Base-by-base conservation (phyloP, 495 filamentous ascomycete genomes). In the Filosporella fistucella region DNA sequence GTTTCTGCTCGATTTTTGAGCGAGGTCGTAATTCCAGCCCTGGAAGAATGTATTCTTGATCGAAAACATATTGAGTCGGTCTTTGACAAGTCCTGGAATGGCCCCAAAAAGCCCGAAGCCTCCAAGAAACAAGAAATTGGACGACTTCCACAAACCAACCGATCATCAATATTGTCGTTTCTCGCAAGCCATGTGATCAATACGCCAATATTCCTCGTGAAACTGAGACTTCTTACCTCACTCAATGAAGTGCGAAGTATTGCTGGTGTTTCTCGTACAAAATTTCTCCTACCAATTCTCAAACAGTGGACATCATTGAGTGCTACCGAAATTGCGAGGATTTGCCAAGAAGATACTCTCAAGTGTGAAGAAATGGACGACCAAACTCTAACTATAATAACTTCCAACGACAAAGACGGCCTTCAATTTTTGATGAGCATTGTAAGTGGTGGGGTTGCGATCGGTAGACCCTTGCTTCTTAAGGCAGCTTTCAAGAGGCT, bases 21-120 rank as follows among this genome's bases (percentile, higher is more conserved):
- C 14, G 76, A 74, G 16, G 67, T 84, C 20, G 62, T 96, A 25
- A 58, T 86, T 18, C 84, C 86, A 2, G 76, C 70, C 4, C 58
- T 96, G 14, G 90, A 96, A 58, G 91, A 95, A 63, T 91, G 82
- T 55, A 73, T 88, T 9, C 67, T 95, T 16, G 89, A 96, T 59
- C 65, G 76, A 4, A 75, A 68, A 26, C 75, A 90, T 33, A 66
- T 91, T 20, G 65, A 70, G 9, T 74, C 71, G 17, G 70, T 75
- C 7, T 56, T 94, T n/a, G 75, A 76, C 40, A 71, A 68, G 64
- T 68, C 1, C 53, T 89, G 18, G 72, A 81, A 36, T 70, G 76
- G 41, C 60, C 66, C 23, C 58, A 63, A 25, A 54, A 56, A 42
- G 43, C 47, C 45, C 30, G 58, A 47, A 12, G 54, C 35, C 53